phyloP scores from a whole-genome alignment of 2,329 filamentous ascomycete species.

The Scedosporium aurantiacum region DNA sequence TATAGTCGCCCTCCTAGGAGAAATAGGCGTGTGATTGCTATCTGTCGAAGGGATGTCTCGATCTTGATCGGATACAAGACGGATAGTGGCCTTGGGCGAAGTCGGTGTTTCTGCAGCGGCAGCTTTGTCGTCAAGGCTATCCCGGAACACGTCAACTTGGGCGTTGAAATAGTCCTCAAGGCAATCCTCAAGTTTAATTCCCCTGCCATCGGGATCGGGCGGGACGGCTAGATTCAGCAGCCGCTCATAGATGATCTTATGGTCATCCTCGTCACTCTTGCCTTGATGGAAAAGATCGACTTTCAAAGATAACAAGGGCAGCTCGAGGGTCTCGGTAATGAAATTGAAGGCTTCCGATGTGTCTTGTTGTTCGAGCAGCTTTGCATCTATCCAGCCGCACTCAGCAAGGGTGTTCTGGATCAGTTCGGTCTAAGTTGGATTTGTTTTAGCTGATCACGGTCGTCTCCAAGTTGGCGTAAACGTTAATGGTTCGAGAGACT shows the following conservation, averaged over 20 bases:
- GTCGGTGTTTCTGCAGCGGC: background rate
- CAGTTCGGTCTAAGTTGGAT: conserved; percentile 52
- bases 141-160: conserved; percentile 75
- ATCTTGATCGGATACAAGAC: background rate
- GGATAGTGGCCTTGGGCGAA: background rate
- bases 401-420: conserved; percentile 72
- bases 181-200: conserved; percentile 78
- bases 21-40: background rate
- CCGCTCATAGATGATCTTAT: conserved; percentile 88
- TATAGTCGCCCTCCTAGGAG: background rate
- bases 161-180: conserved; percentile 94
- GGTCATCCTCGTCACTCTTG: conserved; percentile 74
- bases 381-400: conserved; percentile 82
- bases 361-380: conserved; percentile 74
- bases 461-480: background rate
- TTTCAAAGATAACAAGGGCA: conserved; percentile 80
- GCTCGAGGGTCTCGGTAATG: conserved; percentile 77
- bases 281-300: conserved; percentile 93
- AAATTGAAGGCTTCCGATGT: conserved; percentile 93
- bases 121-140: conserved; percentile 40
- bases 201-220: conserved; percentile 55
- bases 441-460: background rate
- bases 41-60: background rate
- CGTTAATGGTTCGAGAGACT: conserved; percentile 14
- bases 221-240: conserved; percentile 87